A percentile compares a stretch with the other conserved stretches of the same genome.
Conservation (phyloP, 805 yeast species). For the Grigorovia transvaalensis region DNA sequence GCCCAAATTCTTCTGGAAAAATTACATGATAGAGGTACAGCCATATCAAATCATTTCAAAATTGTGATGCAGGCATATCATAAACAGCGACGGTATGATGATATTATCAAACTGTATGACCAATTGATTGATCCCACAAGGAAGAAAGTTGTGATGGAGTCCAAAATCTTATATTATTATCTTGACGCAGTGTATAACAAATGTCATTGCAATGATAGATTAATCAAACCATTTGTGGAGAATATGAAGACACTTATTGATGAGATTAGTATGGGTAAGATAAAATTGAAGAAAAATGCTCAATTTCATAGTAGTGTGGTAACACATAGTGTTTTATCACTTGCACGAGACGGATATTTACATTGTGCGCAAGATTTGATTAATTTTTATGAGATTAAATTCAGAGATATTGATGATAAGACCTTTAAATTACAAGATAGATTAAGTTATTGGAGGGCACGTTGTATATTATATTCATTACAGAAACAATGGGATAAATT, state of each 20-base stretch:
- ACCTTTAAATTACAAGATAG: slow-evolving; percentile 11
- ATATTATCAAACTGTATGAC: slow-evolving; percentile 20
- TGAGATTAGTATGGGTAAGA: slow-evolving; percentile 14
- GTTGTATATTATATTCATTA: slow-evolving; percentile 24
- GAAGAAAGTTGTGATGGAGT: slow-evolving; percentile 11
- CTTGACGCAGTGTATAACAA: slow-evolving; percentile 25
- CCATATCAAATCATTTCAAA: slow-evolving; percentile 20
- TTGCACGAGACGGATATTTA: background rate
- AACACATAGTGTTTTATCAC: background rate
- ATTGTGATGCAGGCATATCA: slow-evolving; percentile 26
- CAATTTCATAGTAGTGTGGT: slow-evolving; percentile 25
- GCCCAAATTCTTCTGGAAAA: slow-evolving; percentile 16
- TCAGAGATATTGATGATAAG: slow-evolving; percentile 16
- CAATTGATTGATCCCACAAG: slow-evolving; percentile 17
- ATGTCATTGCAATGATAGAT: slow-evolving; percentile 14
- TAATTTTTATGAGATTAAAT: slow-evolving; percentile 23
- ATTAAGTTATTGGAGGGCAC: slow-evolving; percentile 25
- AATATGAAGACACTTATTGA: slow-evolving; percentile 26
- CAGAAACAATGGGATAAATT: slow-evolving; percentile 27
- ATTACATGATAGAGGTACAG: slow-evolving; percentile 9
- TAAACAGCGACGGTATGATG: slow-evolving; percentile 17
- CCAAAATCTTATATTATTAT: slow-evolving; percentile 23
- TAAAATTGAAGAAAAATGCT: slow-evolving; percentile 12
- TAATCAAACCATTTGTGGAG: slow-evolving; percentile 19
- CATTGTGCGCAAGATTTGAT: slow-evolving; percentile 26